Evolutionary conservation across 1,284 basidiomycete species (phyloP).

Genomic region (Pyrrhoderma lamaoense): DNA sequence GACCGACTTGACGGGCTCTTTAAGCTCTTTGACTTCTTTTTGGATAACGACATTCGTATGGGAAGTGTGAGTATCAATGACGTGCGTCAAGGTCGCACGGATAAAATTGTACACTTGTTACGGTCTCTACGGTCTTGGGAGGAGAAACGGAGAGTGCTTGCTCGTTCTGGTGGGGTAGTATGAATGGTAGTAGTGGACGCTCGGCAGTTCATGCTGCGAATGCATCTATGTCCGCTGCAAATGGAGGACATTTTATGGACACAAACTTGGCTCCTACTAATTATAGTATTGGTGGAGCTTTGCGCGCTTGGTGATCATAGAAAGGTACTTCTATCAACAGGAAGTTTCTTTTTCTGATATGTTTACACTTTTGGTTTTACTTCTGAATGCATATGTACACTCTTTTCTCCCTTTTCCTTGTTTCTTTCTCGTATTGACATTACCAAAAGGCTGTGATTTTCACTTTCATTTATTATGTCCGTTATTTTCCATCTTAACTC

Average conservation of each 20-base stretch:
- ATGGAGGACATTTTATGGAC: conserved; percentile 18
- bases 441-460: too few species aligned
- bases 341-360: too few species aligned
- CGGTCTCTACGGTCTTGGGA: conserved; percentile 73
- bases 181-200: too few species aligned
- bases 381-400: too few species aligned
- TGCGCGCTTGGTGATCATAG: conserved; percentile 6
- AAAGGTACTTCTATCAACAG: too few species aligned
- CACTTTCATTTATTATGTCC: too few species aligned
- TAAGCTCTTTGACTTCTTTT: conserved; percentile 79
- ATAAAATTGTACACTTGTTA: conserved; percentile 73
- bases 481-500: too few species aligned
- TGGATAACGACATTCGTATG: conserved; percentile 85
- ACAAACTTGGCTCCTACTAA: conserved; percentile 6
- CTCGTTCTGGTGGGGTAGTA: conserved; percentile 46
- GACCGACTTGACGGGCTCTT: conserved; percentile 87
- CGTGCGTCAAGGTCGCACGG: conserved; percentile 68
- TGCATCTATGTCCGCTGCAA: too few species aligned
- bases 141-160: conserved; percentile 54
- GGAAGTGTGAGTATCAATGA: conserved; percentile 89
- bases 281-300: not conserved
- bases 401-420: too few species aligned
- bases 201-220: conserved; percentile 1
- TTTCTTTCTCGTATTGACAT: too few species aligned
- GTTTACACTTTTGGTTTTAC: too few species aligned